These are phyloP conservation scores for Yamadazyma akitaensis DNA, from an alignment of 805 yeast species.

Conservation along the genomic window DNA sequence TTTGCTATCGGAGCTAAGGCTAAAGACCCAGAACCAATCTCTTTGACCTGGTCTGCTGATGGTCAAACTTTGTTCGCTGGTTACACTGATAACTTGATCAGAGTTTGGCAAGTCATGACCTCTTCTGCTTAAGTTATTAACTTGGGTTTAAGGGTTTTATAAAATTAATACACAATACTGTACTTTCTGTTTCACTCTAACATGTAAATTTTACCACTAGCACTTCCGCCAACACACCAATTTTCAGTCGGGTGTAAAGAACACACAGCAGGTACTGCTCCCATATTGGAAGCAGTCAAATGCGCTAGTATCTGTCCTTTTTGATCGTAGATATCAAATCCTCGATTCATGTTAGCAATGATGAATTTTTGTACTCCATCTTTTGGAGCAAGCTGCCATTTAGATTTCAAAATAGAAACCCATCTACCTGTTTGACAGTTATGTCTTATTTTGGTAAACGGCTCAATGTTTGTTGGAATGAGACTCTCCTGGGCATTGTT, in stretches of 20 bases:
- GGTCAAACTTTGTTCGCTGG: conserved; percentile 99
- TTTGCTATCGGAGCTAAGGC: conserved; percentile 83
- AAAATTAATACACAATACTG: background rate
- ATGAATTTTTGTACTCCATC: conserved; percentile 80
- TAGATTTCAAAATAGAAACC: conserved; percentile 88
- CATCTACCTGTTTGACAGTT: conserved; percentile 97
- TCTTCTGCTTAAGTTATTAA: conserved; percentile 44
- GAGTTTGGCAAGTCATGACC: conserved; percentile 99
- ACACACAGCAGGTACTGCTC: conserved; percentile 92
- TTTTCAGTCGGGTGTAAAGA: conserved; percentile 80
- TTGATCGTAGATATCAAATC: conserved; percentile 75
- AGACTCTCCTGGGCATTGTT: conserved; percentile 15
- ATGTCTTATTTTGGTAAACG: conserved; percentile 66
- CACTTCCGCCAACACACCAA: conserved; percentile 92
- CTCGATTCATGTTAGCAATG: conserved; percentile 91
- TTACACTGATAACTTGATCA: conserved; percentile 98
- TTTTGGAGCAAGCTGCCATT: conserved; percentile 74
- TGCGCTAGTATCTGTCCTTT: conserved; percentile 79
- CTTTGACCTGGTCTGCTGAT: conserved; percentile 99
- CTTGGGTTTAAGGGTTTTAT: background rate
- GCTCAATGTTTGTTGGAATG: conserved; percentile 46
- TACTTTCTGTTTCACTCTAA: conserved; percentile 29
- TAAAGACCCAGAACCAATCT: conserved; percentile 96
- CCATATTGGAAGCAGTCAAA: conserved; percentile 56
- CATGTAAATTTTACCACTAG: conserved; percentile 83